Evolutionary conservation across 306 rosid species (phyloP).

Genomic region (Rosa chinensis): DNA sequence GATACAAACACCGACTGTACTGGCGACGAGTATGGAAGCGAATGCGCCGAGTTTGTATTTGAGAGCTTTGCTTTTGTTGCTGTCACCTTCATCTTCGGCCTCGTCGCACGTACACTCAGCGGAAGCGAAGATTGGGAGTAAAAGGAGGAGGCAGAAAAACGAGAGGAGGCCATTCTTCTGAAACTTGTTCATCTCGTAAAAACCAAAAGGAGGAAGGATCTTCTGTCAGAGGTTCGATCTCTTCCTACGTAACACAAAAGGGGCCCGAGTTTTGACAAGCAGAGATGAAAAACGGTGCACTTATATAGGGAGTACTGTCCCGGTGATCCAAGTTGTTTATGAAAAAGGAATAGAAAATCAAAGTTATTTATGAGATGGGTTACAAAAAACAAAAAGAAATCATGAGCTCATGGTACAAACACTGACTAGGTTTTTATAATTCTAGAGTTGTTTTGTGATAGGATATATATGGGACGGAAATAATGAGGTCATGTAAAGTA

Average conservation of each 20-base stretch:
- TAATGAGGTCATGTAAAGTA: background rate
- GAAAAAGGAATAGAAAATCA: no score
- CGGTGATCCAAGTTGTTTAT: no score
- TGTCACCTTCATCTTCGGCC: conserved; percentile 1
- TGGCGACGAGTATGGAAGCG: conserved; percentile 46
- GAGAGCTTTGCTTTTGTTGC: conserved; percentile 32
- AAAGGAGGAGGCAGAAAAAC: background rate
- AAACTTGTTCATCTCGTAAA: conserved; percentile 3
- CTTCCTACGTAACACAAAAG: background rate
- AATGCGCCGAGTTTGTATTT: conserved; percentile 53
- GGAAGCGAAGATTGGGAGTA: conserved; percentile 24
- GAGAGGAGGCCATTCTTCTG: background rate
- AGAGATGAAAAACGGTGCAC: no score
- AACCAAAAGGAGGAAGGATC: background rate
- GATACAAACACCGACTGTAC: conserved; percentile 59
- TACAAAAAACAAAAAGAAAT: no score
- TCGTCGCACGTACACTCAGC: conserved; percentile 46
- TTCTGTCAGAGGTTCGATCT: background rate
- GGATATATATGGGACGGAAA: no score
- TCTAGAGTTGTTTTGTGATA: no score
- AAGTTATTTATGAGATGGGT: no score
- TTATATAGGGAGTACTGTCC: no score
- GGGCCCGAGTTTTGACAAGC: background rate
- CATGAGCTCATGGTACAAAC: no score
- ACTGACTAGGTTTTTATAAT: no score